These are phyloP conservation scores for Chrysanthemum lavandulifolium DNA, from an alignment of 129 eudicot species.

Conservation along the genomic window DNA sequence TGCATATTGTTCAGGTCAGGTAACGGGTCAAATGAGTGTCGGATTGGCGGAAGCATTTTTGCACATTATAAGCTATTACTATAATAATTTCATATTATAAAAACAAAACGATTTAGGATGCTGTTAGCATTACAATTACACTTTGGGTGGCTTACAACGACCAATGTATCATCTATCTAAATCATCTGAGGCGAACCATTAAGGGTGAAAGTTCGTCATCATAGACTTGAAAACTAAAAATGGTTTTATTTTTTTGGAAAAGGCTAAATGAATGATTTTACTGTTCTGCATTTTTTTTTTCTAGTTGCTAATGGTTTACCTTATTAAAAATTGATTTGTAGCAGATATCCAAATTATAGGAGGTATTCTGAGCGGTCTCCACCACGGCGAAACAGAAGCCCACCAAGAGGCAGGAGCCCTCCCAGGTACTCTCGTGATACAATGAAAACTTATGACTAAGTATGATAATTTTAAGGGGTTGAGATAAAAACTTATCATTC, in stretches of 20 bases:
- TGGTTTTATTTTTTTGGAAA: background rate
- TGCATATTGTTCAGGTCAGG: background rate
- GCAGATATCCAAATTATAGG: constrained; percentile 65
- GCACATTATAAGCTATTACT: no score
- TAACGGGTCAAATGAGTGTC: background rate
- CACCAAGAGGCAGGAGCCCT: constrained; percentile 76
- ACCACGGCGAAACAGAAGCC: constrained; percentile 56
- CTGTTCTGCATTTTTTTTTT: background rate
- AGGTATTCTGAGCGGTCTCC: constrained; percentile 69
- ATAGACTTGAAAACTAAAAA: background rate
- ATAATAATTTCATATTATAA: background rate
- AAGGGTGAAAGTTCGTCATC: no score
- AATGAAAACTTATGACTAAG: no score
- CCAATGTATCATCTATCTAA: no score
- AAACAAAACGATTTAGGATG: background rate
- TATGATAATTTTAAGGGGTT: background rate
- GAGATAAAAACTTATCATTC: background rate
- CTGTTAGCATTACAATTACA: background rate
- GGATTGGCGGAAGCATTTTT: background rate
- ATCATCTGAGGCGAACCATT: no score
- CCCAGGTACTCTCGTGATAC: constrained; percentile 52
- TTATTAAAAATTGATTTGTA: constrained; percentile 8
- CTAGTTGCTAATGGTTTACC: background rate
- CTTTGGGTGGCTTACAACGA: background rate
- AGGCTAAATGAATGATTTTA: background rate